These are phyloP conservation scores for Eutypa lata DNA, from an alignment of 2,329 filamentous ascomycete genomes.

Conservation along the genomic window DNA sequence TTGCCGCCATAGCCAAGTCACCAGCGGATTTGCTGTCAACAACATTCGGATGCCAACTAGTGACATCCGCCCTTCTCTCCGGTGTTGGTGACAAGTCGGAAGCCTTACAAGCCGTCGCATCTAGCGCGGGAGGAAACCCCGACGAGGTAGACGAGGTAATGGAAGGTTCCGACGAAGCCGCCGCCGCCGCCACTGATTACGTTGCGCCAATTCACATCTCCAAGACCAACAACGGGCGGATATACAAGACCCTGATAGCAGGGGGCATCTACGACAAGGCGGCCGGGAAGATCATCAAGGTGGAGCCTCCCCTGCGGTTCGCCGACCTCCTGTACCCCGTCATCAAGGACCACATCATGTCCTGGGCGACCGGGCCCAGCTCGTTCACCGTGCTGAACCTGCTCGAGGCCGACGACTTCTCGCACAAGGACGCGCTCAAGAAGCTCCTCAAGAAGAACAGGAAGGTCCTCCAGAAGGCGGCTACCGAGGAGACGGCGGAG, in stretches of 20 bases:
- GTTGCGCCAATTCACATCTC: slow-evolving; percentile 56
- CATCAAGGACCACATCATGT: slow-evolving; percentile 70
- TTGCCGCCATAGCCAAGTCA: slow-evolving; percentile 68
- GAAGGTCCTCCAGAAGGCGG: slow-evolving; percentile 66
- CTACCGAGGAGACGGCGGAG: slow-evolving; percentile 53
- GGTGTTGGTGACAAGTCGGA: slow-evolving; percentile 72
- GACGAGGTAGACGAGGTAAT: slow-evolving; percentile 36
- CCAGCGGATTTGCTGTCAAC: slow-evolving; percentile 68
- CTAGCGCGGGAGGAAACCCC: slow-evolving; percentile 57
- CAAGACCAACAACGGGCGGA: slow-evolving; percentile 65
- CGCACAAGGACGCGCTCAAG: slow-evolving; percentile 62
- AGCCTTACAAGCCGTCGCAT: slow-evolving; percentile 69
- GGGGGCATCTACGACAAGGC: slow-evolving; percentile 82
- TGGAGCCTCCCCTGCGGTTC: slow-evolving; percentile 77
- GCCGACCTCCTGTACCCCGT: slow-evolving; percentile 76
- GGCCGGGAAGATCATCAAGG: slow-evolving; percentile 65
- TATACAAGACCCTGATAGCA: slow-evolving; percentile 88
- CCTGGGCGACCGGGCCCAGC: slow-evolving; percentile 83
- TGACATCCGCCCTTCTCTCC: slow-evolving; percentile 77
- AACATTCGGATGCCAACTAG: slow-evolving; percentile 82
- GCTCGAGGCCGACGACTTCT: slow-evolving; percentile 71
- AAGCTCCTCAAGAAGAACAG: slow-evolving; percentile 70
- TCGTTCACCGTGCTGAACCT: slow-evolving; percentile 84
- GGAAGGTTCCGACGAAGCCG: slow-evolving; percentile 33
- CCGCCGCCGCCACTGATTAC: slow-evolving; percentile 12